Evolutionary conservation across 2,329 filamentous ascomycete genomes (phyloP), one percentile per base, ranked within the genome.

Genomic region (Aspergillus niger): DNA sequence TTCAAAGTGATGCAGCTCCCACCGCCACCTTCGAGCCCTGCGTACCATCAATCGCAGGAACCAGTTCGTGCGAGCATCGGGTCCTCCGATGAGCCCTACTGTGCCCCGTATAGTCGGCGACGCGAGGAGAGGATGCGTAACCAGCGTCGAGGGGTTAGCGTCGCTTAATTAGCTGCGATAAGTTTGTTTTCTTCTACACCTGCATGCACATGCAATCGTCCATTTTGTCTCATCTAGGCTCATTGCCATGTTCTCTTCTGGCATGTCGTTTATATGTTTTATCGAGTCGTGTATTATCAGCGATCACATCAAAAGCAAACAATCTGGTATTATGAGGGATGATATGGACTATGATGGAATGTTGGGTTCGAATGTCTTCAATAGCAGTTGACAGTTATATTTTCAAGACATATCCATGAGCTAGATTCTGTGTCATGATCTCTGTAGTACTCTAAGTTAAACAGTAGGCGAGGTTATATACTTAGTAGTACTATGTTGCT

Each of bases 1-100:
- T 76, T 80, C 63, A 80, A 78, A 64, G 71, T 74, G 24, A 72
- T 79, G 62, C 79, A 81, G 63, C 67, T 80, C 53, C 69, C 73
- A 17, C 74, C 77, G 2, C 69, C 71, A 7, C 73, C 76, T 36
- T 71, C 70, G 5, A 75, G 72, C 53, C 74, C 75, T 4, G 74
- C 70, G 15, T 76, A 75, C 66, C 73, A 74, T 62, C 72, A 66
- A n/a, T 74, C 70, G 20, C 72, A 75, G 60, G 75, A 77, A 54
- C 62, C 74, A 1, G 67, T 76, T 22, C 67, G 75, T 43, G 70
- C 70, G 15, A 75, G 66, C 59, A 73, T 77, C 54, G 76, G 76
- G 3, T 76, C 74, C 2, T 69, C 75, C 10, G 74, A 77, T 62
- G 77, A 79, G 59, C 74, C 76, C 36, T 78, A 73, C 54, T 78